Evolutionary conservation across 805 yeast genomes (phyloP), one percentile per base, ranked within the genome.

Genomic region (Ascoidea rubescens): DNA sequence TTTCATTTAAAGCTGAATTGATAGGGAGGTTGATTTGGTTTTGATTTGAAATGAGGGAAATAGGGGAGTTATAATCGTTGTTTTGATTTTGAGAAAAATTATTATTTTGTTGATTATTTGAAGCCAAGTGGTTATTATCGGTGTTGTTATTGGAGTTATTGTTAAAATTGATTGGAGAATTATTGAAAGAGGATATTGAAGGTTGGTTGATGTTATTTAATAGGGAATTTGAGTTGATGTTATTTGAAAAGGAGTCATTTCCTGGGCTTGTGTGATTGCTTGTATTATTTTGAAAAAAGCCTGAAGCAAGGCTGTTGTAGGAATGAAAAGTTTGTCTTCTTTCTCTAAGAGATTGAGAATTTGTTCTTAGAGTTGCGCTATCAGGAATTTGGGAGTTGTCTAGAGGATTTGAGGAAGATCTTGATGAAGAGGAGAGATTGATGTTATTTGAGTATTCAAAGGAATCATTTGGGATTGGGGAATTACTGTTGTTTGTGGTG

Each of bases 401-500:
- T 14, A 37, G 14, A 37, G 43, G 43, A 4, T 37, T 37, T 37
- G 43, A 37, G 14, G 43, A 37, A 37, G 43, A 37, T 37, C 46
- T 48, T 17, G 43, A 37, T 4, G 48, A 52, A 16, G 53, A 30
- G 17, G 56, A 53, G 28, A 21, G 28, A 21, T 21, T 21, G 28
- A 21, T 21, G 28, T 21, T 21, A 21, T 21, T 21, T 21, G 28
- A 21, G 28, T 21, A 21, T 21, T 21, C 28, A 21, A 21, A 21
- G 28, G 28, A 21, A 21, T 21, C 28, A 21, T 21, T 21, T 21
- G 28, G 28, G 3, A 21, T 30, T 48, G 32, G 10, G 57, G 55
- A 14, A 54, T 45, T 28, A 54, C 47, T 44, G 48, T 50, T 49
- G 56, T 54, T 12, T 51, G 46, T 31, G 54, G 50, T 30, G 58